Conservation (phyloP, 1,284 basidiomycete species). For the Blastosporella zonata region DNA sequence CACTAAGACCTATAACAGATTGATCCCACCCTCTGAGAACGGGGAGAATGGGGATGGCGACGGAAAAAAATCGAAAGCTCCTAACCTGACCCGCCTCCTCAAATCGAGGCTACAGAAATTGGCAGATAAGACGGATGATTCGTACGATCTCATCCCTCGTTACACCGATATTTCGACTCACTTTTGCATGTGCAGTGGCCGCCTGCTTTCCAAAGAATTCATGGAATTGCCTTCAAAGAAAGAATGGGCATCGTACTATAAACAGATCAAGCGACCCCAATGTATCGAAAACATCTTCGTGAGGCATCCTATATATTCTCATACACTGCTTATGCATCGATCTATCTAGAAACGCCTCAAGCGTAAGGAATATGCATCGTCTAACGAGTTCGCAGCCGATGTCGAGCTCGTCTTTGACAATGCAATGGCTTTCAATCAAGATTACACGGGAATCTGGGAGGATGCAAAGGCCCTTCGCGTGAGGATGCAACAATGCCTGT, state of each 20-base stretch:
- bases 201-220: slow-evolving; percentile 73
- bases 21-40: slow-evolving; percentile 50
- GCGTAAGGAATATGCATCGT: slow-evolving; percentile 65
- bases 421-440: slow-evolving; percentile 79
- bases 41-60: slow-evolving; percentile 40
- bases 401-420: slow-evolving; percentile 92
- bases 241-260: slow-evolving; percentile 84
- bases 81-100: slow-evolving; percentile 59
- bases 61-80: slow-evolving; percentile 53
- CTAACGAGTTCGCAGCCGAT: slow-evolving; percentile 77
- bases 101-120: slow-evolving; percentile 69
- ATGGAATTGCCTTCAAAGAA: slow-evolving; percentile 80
- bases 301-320: slow-evolving; percentile 27
- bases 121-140: slow-evolving; percentile 62
- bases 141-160: slow-evolving; percentile 37
- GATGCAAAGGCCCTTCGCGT: slow-evolving; percentile 67
- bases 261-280: slow-evolving; percentile 79
- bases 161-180: neutral
- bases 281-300: slow-evolving; percentile 81
- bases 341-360: slow-evolving; percentile 65
- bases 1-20: slow-evolving; percentile 58
- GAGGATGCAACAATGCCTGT: slow-evolving; percentile 23
- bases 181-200: slow-evolving; percentile 46
- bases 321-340: slow-evolving; percentile 8
- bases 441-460: slow-evolving; percentile 74